Percentiles rank a stretch among this genome's conserved stretches.
These are phyloP conservation scores for Nitzschia sp. DNA, from an alignment of 108 stramenopile genomes.

Conservation along the genomic window DNA sequence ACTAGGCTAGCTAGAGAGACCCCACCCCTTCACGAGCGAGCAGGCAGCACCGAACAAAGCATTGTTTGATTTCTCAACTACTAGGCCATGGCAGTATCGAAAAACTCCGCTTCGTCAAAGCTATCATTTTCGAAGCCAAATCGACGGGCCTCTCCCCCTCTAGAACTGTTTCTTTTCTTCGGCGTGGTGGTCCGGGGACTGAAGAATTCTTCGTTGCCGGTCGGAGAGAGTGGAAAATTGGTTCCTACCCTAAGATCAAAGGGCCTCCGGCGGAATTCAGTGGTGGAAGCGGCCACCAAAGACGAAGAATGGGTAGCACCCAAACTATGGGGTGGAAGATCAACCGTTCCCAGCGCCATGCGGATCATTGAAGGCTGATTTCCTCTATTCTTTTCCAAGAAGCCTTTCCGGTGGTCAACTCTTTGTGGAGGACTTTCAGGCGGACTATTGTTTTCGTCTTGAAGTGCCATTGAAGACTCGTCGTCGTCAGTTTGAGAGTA, in stretches of 20 bases:
- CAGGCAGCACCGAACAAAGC: no score
- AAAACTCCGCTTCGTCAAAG: slow-evolving; percentile 18
- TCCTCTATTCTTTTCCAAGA: no score
- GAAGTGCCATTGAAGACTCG: neutral
- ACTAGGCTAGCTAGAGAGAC: no score
- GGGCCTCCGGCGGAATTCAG: neutral
- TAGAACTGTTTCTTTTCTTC: neutral
- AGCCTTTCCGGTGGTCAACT: neutral
- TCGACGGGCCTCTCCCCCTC: neutral
- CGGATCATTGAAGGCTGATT: no score
- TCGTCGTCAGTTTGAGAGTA: neutral
- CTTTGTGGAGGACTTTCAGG: neutral
- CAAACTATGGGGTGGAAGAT: no score
- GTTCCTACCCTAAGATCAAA: slow-evolving; percentile 7
- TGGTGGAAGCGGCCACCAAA: no score
- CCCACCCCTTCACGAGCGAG: no score
- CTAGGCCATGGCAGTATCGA: slow-evolving; percentile 5
- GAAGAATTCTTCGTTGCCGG: slow-evolving; percentile 4
- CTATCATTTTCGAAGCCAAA: slow-evolving; percentile 15
- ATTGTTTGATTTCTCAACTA: neutral
- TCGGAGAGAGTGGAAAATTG: neutral
- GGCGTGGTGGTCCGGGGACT: slow-evolving; percentile 11
- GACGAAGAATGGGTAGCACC: no score
- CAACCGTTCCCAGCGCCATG: no score
- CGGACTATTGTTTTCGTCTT: slow-evolving; percentile 4